Percentiles rank a stretch among this genome's conserved stretches.
Conservation (phyloP, 2,329 filamentous ascomycete species). For the Colletotrichum theobromicola region DNA sequence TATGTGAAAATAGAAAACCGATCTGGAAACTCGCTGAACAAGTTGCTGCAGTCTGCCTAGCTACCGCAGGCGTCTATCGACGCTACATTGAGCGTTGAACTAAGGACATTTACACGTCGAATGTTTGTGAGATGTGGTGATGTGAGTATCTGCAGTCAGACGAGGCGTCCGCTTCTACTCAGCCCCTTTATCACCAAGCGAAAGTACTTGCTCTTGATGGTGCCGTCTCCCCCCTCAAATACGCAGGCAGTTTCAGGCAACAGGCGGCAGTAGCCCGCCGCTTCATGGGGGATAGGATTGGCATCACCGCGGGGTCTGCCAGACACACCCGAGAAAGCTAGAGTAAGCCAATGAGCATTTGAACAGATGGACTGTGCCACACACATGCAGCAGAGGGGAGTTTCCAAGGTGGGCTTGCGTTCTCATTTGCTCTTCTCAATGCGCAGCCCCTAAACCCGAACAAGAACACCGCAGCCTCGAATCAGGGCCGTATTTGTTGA, state of each 20-base stretch:
- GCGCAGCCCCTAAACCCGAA: neutral
- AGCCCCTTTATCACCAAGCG: too few species aligned
- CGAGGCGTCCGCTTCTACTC: too few species aligned
- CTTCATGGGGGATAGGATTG: fast-evolving
- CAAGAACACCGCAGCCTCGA: neutral
- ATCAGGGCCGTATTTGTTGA: neutral
- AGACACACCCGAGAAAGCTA: neutral
- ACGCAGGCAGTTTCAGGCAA: too few species aligned
- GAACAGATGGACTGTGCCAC: neutral
- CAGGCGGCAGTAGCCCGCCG: neutral
- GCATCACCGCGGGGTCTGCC: neutral
- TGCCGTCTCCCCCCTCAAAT: too few species aligned
- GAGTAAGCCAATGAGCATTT: neutral
- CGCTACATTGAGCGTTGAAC: fast-evolving
- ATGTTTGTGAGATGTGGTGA: too few species aligned
- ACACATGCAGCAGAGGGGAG: neutral
- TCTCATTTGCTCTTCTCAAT: neutral
- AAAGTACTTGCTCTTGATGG: too few species aligned
- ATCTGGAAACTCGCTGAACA: fast-evolving
- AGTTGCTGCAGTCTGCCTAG: fast-evolving
- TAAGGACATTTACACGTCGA: too few species aligned
- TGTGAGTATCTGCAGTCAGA: too few species aligned
- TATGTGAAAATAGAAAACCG: too few species aligned
- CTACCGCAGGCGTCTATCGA: fast-evolving
- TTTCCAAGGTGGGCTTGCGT: neutral